Conservation (phyloP, 2,329 filamentous ascomycete genomes). For the Torrubiellomyces zombiae region DNA sequence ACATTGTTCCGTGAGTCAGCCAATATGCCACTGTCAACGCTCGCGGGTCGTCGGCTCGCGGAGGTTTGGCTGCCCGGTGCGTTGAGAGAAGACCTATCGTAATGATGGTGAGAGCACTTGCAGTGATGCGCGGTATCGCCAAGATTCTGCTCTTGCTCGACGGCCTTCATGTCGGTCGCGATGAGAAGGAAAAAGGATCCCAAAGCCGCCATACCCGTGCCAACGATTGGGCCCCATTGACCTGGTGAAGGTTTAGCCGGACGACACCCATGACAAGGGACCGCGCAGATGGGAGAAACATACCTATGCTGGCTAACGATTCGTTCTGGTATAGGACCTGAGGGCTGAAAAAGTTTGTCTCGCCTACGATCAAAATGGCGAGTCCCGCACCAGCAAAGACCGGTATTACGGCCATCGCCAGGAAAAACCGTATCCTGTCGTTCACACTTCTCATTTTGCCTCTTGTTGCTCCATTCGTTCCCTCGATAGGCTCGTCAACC, state of each 20-base stretch:
- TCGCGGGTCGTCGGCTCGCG: background rate
- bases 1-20: background rate
- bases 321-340: constrained; percentile 44
- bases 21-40: background rate
- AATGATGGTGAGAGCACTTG: constrained; percentile 4
- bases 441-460: constrained; percentile 37
- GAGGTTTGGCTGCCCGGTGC: background rate
- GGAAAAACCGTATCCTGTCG: constrained; percentile 32
- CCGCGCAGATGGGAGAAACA: constrained; percentile 7
- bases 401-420: constrained; percentile 39
- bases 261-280: too few relatives aligned
- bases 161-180: constrained; percentile 13
- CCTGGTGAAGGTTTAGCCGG: too few relatives aligned
- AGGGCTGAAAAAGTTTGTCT: constrained; percentile 44
- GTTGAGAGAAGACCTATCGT: constrained; percentile 1
- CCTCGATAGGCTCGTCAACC: constrained; percentile 26
- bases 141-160: constrained; percentile 2
- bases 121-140: constrained; percentile 3
- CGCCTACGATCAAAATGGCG: constrained; percentile 42
- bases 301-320: constrained; percentile 43
- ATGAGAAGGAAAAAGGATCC: constrained; percentile 41
- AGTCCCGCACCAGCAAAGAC: constrained; percentile 41
- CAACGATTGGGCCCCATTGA: constrained; percentile 44
- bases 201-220: constrained; percentile 37
- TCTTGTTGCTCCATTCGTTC: constrained; percentile 37